A percentile compares a stretch with the other conserved stretches of the same genome.
Conservation (phyloP, 148 eudicot genomes). For the Polygonum aviculare region DNA sequence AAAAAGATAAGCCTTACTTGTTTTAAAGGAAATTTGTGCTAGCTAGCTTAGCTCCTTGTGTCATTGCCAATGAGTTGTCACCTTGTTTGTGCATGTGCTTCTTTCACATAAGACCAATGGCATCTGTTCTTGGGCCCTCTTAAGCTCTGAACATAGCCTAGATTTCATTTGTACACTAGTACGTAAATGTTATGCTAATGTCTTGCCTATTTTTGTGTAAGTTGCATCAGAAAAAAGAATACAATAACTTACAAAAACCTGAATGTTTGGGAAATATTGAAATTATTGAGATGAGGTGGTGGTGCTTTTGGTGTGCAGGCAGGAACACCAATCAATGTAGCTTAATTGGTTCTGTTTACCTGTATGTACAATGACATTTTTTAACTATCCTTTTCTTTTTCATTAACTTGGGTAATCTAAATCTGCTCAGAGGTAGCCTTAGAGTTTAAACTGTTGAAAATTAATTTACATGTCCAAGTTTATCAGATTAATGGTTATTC, state of each 20-base stretch:
- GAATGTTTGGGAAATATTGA: not conserved
- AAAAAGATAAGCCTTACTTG: not conserved
- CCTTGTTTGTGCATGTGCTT: slow-evolving; percentile 1
- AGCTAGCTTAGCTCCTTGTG: not conserved
- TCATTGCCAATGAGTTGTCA: not conserved
- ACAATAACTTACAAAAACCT: not conserved
- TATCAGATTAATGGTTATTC: not conserved
- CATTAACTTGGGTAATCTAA: not conserved
- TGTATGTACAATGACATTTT: not conserved
- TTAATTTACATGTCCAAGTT: not conserved
- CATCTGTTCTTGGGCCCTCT: not conserved
- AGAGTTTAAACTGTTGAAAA: not conserved
- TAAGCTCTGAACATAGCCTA: not conserved
- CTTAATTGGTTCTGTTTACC: too few species aligned
- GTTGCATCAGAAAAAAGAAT: not conserved
- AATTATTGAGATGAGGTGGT: not conserved
- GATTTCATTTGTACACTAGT: slow-evolving; percentile 4
- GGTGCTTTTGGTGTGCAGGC: not conserved
- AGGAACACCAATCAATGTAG: not conserved
- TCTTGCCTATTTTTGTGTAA: slow-evolving; percentile 9
- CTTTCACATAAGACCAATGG: not conserved
- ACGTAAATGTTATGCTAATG: not conserved
- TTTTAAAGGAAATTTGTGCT: not conserved
- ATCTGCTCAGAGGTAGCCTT: not conserved
- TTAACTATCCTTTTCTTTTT: not conserved